Evolutionary conservation across 2,329 filamentous ascomycete genomes (phyloP).

Genomic region (Leptographium lundbergii): DNA sequence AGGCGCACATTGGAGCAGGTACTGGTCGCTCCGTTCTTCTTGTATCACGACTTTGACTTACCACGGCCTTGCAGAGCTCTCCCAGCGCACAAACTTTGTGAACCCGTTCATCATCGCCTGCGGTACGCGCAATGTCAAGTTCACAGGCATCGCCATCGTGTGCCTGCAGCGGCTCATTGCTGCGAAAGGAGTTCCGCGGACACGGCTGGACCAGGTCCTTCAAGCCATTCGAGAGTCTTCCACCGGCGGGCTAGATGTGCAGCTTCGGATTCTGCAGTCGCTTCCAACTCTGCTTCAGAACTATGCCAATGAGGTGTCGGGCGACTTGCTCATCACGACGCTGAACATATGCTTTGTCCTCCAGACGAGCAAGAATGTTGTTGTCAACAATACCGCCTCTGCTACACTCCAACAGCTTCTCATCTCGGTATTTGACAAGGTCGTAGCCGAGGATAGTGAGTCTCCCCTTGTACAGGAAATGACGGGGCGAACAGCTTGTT

Average conservation of each 20-base stretch:
- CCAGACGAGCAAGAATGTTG: slow-evolving; percentile 81
- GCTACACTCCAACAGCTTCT: slow-evolving; percentile 94
- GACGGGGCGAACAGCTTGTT: background rate
- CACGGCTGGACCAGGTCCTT: slow-evolving; percentile 72
- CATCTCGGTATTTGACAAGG: slow-evolving; percentile 86
- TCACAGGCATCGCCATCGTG: slow-evolving; percentile 74
- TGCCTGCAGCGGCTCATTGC: slow-evolving; percentile 84
- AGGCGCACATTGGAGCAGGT: slow-evolving; percentile 64
- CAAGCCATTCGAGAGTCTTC: slow-evolving; percentile 80
- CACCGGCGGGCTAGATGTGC: slow-evolving; percentile 71
- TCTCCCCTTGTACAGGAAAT: slow-evolving; percentile 10
- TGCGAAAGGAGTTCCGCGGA: slow-evolving; percentile 63
- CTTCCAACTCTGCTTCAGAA: slow-evolving; percentile 83
- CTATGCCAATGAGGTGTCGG: slow-evolving; percentile 69
- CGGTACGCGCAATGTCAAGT: slow-evolving; percentile 77
- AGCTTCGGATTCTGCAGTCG: slow-evolving; percentile 90
- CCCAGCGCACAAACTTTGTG: slow-evolving; percentile 69
- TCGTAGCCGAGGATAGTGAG: slow-evolving; percentile 67
- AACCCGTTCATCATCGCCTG: slow-evolving; percentile 93
- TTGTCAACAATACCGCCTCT: slow-evolving; percentile 89
- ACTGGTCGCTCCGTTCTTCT: slow-evolving; percentile 11
- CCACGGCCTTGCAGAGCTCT: slow-evolving; percentile 51
- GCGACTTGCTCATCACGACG: slow-evolving; percentile 66
- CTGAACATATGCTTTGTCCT: slow-evolving; percentile 86
- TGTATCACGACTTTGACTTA: background rate